Evolutionary conservation across 2,329 filamentous ascomycete genomes (phyloP), one percentile per base, ranked within the genome.

Genomic region (Calonectria leucothoes): DNA sequence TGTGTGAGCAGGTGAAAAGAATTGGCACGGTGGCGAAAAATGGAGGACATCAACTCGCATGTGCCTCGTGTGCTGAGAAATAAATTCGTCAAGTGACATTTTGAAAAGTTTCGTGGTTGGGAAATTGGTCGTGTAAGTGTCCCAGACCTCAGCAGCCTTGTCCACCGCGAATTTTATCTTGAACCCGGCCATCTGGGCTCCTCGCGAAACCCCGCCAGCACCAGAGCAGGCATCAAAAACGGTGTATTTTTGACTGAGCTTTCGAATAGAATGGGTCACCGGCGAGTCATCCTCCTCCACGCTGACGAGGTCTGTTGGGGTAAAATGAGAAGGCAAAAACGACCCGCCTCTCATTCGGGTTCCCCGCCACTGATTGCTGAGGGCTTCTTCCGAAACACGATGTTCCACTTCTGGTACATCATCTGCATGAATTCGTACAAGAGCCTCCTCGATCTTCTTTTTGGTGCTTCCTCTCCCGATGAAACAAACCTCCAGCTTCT

Each of bases 21-120:
- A 91, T 77, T 96, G 94, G 70, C 95, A 97, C 0, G 95, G 94
- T 0, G 94, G 94, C 0, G 93, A 95, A 0, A 95, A 83, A 75
- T 97, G 95, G 0, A 94, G 84, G 2, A 96, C 85, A 76, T 97
- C 94, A 0, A 93, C 89, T 5, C 86, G 85, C 11, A 87, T 79
- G 12, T 77, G 70, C 11, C 66, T 25, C 11, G 66, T 75, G 3
- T 83, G 76, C 0, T 75, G 72, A 1, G 78, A 79, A 33, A 91
- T 84, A 65, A 93, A 92, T 2, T 89, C 82, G 39, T 87, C 84
- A 0, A 90, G 83, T 0, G 88, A 83, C 73, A 85, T 84, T 7
- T 87, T 77, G 57, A 89, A 88, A 0, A 94, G 85, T 0, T 86
- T 81, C 0, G 86, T 83, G 0, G 86, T 81, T 0, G 85, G 85